Base-by-base conservation (phyloP, 306 rosid species). In the Quercus variabilis region DNA sequence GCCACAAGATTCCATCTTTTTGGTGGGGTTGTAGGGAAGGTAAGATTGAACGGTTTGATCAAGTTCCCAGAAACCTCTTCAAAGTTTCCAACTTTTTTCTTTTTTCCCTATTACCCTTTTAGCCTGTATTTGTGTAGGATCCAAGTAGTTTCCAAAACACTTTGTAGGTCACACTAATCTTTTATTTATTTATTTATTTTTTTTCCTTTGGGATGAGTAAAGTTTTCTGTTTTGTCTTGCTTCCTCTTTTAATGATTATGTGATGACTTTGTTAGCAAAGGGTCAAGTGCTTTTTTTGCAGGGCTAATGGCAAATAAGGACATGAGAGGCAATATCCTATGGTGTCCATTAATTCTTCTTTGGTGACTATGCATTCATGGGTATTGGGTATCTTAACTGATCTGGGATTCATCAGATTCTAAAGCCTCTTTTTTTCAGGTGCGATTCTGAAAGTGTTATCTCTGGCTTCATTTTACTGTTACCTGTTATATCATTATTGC, bases 101-200 rank as follows among this genome's bases (percentile, higher is more conserved):
- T 69, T 85, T 79, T 64, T 63, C 31, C 51, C 41, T 55, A 41
- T 73, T 73, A 25, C 85, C 84, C 68, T 69, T 80, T 84, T 81
- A 58, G 80, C 57, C 64, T 81, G 77, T 84, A 77, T 82, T 87
- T 85, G 92, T 90, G 92, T 89, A 83, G 74, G 55, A 87, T 85
- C 82, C 84, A 90, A 90, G 93, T 83, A 75, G 87, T 76, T 74
- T 72, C 73, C 79, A 84, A 82, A 75, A 79, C 84, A 10, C 84
- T 83, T 79, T 80, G 71, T 62, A 43, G 65, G 64, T 33, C 60
- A 17, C 72, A 51, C 18, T 20, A 43, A 77, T 67, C 21, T 52
- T 19, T 28, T 79, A 6, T 25, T 59, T 26, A 43, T 25, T 59
- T 26, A 43, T 23, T 3, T 68, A 20, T 13, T 20, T 67, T 21